These are phyloP conservation scores for Neoascochyta sp. DNA, from an alignment of 2,329 filamentous ascomycete genomes.

Conservation along the genomic window DNA sequence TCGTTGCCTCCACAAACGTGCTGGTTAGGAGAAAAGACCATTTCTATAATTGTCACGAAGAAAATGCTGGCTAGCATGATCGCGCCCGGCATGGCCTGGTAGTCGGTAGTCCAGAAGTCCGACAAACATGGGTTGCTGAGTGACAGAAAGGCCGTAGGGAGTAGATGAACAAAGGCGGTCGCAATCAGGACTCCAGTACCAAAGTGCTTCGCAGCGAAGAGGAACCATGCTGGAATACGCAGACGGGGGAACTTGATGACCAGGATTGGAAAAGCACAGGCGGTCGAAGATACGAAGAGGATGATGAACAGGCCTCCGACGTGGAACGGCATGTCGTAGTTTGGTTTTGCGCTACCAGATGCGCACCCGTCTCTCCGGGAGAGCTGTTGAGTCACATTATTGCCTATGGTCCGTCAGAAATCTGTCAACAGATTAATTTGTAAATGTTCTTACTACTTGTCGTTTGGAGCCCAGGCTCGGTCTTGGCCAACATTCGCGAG, in stretches of 20 bases:
- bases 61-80: slow-evolving; percentile 62
- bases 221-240: slow-evolving; percentile 57
- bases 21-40: slow-evolving; percentile 56
- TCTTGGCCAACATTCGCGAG: not conserved
- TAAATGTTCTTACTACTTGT: slow-evolving; percentile 9
- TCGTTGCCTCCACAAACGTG: slow-evolving; percentile 55
- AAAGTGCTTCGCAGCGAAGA: slow-evolving; percentile 55
- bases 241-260: slow-evolving; percentile 58
- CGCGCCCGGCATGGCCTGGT: slow-evolving; percentile 59
- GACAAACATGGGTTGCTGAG: slow-evolving; percentile 50
- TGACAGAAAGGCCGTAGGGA: slow-evolving; percentile 56
- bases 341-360: slow-evolving; percentile 15
- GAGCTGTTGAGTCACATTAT: slow-evolving; percentile 6
- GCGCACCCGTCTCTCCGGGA: slow-evolving; percentile 21
- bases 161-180: slow-evolving; percentile 74
- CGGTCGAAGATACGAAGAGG: slow-evolving; percentile 36
- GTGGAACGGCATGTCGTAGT: slow-evolving; percentile 31
- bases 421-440: not conserved
- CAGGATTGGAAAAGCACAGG: slow-evolving; percentile 60
- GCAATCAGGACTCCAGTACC: slow-evolving; percentile 77
- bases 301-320: slow-evolving; percentile 35
- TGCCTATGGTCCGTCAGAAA: slow-evolving; percentile 4
- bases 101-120: slow-evolving; percentile 55
- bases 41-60: slow-evolving; percentile 58
- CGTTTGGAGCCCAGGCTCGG: slow-evolving; percentile 6